Conservation (phyloP, 163 green algal species). For the Chlorella variabilis region DNA sequence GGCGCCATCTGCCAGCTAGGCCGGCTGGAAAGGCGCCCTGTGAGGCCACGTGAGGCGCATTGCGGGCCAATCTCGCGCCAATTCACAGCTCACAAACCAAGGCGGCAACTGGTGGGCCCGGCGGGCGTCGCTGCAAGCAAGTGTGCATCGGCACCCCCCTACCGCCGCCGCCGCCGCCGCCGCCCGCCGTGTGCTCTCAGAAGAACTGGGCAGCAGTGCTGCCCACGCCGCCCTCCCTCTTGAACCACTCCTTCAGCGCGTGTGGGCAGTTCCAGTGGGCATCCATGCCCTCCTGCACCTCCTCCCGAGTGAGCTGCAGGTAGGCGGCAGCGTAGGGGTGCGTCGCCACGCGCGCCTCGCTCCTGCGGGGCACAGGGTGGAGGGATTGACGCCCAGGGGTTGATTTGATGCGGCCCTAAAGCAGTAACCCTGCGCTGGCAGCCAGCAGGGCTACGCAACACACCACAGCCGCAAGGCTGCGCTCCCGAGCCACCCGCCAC, state of each 20-base stretch:
- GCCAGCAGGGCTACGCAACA: too few relatives aligned
- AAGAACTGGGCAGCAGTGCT: conserved; percentile 33
- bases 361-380: conserved; percentile 43
- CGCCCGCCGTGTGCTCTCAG: neutral
- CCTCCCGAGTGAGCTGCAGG: conserved; percentile 49
- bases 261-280: conserved; percentile 57
- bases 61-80: too few relatives aligned
- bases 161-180: too few relatives aligned
- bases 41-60: neutral
- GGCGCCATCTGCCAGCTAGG: too few relatives aligned
- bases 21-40: too few relatives aligned
- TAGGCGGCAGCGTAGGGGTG: conserved; percentile 38
- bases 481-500: too few relatives aligned
- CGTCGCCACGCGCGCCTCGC: conserved; percentile 28
- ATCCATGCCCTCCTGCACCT: conserved; percentile 66
- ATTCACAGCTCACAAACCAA: too few relatives aligned
- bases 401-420: too few relatives aligned
- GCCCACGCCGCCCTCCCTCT: conserved; percentile 29
- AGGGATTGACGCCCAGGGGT: too few relatives aligned
- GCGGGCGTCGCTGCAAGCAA: too few relatives aligned
- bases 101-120: too few relatives aligned
- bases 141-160: neutral
- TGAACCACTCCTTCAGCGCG: conserved; percentile 38
- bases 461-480: neutral
- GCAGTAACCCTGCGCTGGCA: too few relatives aligned